A percentile compares a stretch with the other conserved stretches of the same genome.
These are phyloP conservation scores for Fusarium sp. DNA, from an alignment of 2,329 filamentous ascomycete species.

Conservation along the genomic window DNA sequence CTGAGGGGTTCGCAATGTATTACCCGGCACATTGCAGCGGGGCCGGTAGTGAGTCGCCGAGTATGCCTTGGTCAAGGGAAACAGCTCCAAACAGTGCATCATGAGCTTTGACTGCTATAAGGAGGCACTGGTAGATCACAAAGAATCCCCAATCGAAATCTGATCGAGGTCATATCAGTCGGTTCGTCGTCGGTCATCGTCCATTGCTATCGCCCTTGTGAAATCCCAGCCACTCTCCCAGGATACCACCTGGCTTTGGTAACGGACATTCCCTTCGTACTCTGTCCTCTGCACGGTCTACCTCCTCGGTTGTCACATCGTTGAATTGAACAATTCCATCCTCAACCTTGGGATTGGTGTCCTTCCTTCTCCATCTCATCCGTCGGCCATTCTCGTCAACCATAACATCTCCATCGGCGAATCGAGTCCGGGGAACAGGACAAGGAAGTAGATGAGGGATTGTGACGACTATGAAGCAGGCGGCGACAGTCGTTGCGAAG, in stretches of 20 bases:
- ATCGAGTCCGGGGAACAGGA: constrained; percentile 79
- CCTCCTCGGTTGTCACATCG: constrained; percentile 53
- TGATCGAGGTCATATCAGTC: constrained; percentile 3
- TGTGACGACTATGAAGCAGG: constrained; percentile 91
- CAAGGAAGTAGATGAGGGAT: constrained; percentile 92
- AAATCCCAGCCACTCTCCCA: constrained; percentile 81
- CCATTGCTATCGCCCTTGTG: constrained; percentile 52
- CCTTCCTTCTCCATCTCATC: constrained; percentile 57
- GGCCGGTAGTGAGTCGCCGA: neutral
- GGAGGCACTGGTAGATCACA: neutral
- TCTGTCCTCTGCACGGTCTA: constrained; percentile 52
- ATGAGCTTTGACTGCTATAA: neutral
- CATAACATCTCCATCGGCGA: constrained; percentile 73
- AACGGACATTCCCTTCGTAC: constrained; percentile 84
- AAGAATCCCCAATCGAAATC: neutral
- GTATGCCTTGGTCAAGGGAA: neutral
- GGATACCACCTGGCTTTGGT: constrained; percentile 84
- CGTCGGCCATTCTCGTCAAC: constrained; percentile 60
- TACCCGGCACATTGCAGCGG: neutral
- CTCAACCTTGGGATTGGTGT: constrained; percentile 52
- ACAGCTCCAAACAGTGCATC: neutral
- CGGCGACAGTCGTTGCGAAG: constrained; percentile 90
- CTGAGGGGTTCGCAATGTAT: neutral
- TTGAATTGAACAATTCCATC: constrained; percentile 63
- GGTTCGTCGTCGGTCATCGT: constrained; percentile 41